These are phyloP conservation scores for Plasmodium cynomolgi DNA, from an alignment of 169 alveolate species.

Conservation along the genomic window DNA sequence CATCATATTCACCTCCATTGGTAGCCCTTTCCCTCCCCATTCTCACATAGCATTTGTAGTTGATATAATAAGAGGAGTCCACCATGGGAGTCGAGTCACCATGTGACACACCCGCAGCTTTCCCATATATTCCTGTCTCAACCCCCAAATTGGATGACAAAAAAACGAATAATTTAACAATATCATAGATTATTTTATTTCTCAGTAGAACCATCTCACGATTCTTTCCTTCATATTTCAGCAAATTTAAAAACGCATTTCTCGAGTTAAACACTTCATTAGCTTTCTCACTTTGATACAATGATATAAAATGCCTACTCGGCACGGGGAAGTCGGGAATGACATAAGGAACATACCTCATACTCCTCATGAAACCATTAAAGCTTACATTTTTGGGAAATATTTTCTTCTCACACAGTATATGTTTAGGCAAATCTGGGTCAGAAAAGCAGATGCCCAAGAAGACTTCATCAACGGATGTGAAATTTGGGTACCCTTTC, in stretches of 20 bases:
- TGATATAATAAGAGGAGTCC: conserved; percentile 47
- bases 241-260: conserved; percentile 38
- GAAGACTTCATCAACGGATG: conserved; percentile 64
- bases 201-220: conserved; percentile 18
- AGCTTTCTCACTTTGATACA: conserved; percentile 21
- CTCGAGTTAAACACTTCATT: conserved; percentile 59
- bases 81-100: conserved; percentile 27
- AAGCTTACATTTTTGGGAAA: conserved; percentile 61
- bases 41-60: conserved; percentile 19
- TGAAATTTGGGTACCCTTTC: conserved; percentile 58
- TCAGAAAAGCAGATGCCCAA: conserved; percentile 68
- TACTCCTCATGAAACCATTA: conserved; percentile 68
- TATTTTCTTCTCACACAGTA: conserved; percentile 33
- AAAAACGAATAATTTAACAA: conserved; percentile 53
- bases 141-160: conserved; percentile 67
- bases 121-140: conserved; percentile 19
- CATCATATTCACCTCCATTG: neutral
- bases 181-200: conserved; percentile 48
- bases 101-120: neutral
- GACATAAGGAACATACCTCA: conserved; percentile 74
- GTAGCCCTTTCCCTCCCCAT: neutral
- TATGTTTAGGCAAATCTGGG: conserved; percentile 73
- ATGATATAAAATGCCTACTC: conserved; percentile 17
- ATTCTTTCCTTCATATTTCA: conserved; percentile 64
- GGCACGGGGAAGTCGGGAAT: conserved; percentile 74